Base-by-base conservation (phyloP, 129 eudicot species). In the Scalesia atractyloides region DNA sequence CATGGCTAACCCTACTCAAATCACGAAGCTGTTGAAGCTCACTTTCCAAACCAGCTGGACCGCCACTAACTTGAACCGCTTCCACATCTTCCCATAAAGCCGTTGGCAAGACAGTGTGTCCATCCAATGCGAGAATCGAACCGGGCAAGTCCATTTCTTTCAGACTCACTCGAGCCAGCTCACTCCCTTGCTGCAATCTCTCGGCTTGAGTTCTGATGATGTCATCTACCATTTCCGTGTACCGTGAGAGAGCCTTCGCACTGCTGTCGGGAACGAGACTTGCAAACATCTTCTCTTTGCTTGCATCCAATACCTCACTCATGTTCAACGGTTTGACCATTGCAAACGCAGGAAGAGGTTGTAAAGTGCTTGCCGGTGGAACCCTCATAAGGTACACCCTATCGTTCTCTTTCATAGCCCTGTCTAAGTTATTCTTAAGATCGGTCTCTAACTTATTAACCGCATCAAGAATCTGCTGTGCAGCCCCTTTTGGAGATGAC, bases 91-190 rank as follows among this genome's bases (percentile, higher is more conserved):
- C 99, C 84, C 87, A 88, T 30, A 94, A 77, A 77, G 84, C 77
- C 62, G 86, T 74, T 37, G 99, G 97, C 77, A 94, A 78, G 56
- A 79, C 73, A 14, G 83, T 65, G 67, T 94, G 87, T 44, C 99
- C 99, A 84, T 90, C 97, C 79, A 94, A 75, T 36, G 99, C 88
- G 66, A 90, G 93, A 69, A 94, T 82, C 4, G 97, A 84, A 79
- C 91, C 99, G 49, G 99, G 99, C 74, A 94, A 90, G 49, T 94
- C 94, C 99, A 94, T 94, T 86, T 94, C 99, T 78, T 83, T 90
- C 20, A 94, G 88, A 68, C 94, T 94, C 75, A 94, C 97, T 59
- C 99, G 89, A 43, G 99, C 96, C n/a, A 94, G 94, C 80, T 94
- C 99, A 71, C 99, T 94, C 53, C 96, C 99, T 79, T 94, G 99